Percentiles rank a stretch among this genome's conserved stretches.
These are phyloP conservation scores for Pichia sporocuriosa DNA, from an alignment of 805 yeast genomes.

Conservation along the genomic window DNA sequence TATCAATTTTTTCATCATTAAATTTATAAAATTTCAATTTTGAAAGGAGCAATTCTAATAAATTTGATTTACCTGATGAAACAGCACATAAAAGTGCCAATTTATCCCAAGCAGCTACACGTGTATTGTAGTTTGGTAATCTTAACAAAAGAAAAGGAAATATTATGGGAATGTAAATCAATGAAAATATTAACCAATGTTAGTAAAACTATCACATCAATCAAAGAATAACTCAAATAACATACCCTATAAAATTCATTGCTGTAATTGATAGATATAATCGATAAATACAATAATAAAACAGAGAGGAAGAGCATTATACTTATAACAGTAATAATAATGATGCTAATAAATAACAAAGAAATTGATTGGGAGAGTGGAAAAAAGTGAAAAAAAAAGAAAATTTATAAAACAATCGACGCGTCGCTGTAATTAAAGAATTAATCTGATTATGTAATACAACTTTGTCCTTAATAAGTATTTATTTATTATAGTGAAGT, in stretches of 20 bases:
- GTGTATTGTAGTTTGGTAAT: slow-evolving; percentile 30
- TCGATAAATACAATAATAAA: neutral
- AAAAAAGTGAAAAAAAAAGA: too few species aligned
- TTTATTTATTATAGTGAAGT: too few species aligned
- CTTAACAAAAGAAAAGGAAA: slow-evolving; percentile 15
- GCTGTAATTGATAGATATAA: neutral
- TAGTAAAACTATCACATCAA: neutral
- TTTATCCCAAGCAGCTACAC: slow-evolving; percentile 33
- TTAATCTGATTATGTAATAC: too few species aligned
- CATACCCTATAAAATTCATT: slow-evolving; percentile 22
- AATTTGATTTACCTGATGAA: slow-evolving; percentile 20
- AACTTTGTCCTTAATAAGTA: too few species aligned
- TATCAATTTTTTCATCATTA: neutral
- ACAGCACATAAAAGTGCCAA: slow-evolving; percentile 30
- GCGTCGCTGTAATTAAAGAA: too few species aligned
- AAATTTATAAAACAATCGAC: too few species aligned
- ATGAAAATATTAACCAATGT: neutral
- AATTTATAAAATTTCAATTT: slow-evolving; percentile 2
- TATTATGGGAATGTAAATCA: neutral
- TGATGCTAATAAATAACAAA: too few species aligned
- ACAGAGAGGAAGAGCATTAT: neutral
- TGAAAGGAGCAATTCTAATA: slow-evolving; percentile 11
- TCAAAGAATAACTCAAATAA: too few species aligned
- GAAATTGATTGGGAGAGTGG: too few species aligned
- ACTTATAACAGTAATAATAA: too few species aligned